Evolutionary conservation across 2,329 filamentous ascomycete genomes (phyloP).

Genomic region (Xylaria sp.): DNA sequence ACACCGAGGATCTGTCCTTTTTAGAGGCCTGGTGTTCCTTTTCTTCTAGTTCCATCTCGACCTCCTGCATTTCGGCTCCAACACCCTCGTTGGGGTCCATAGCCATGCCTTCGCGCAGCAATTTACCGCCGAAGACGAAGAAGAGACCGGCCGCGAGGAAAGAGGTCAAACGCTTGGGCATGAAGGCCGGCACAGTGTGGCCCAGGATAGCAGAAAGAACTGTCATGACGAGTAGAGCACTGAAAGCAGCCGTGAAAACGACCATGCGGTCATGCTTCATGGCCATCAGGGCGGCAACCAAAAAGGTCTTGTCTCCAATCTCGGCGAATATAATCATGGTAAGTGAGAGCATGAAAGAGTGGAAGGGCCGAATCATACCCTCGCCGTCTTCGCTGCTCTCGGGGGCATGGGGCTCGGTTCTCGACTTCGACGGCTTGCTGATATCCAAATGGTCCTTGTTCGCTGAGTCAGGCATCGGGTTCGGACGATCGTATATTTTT

Average conservation of each 20-base stretch:
- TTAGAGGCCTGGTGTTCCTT: constrained; percentile 75
- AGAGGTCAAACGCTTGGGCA: constrained; percentile 86
- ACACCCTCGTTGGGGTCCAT: constrained; percentile 91
- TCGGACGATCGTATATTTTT: constrained; percentile 68
- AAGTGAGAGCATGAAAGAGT: constrained; percentile 86
- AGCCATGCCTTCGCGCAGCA: constrained; percentile 78
- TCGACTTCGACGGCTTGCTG: constrained; percentile 35
- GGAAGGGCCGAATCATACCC: constrained; percentile 69
- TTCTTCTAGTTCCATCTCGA: constrained; percentile 87
- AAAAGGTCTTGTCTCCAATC: constrained; percentile 96
- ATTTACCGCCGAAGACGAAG: constrained; percentile 78
- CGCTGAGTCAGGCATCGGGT: constrained; percentile 60
- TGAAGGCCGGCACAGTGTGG: constrained; percentile 82
- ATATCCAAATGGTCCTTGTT: constrained; percentile 60
- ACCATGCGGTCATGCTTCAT: constrained; percentile 95
- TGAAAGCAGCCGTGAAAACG: constrained; percentile 92
- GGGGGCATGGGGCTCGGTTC: constrained; percentile 30
- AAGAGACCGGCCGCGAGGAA: constrained; percentile 80
- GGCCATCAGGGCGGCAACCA: constrained; percentile 95
- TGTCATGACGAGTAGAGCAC: constrained; percentile 89
- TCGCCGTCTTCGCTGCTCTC: constrained; percentile 37
- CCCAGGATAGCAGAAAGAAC: constrained; percentile 87
- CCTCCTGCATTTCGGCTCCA: constrained; percentile 95
- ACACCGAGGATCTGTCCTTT: constrained; percentile 61
- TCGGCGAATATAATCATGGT: constrained; percentile 98